Base-by-base conservation (phyloP, 208 protist species). In the Leishmania martiniquensis region DNA sequence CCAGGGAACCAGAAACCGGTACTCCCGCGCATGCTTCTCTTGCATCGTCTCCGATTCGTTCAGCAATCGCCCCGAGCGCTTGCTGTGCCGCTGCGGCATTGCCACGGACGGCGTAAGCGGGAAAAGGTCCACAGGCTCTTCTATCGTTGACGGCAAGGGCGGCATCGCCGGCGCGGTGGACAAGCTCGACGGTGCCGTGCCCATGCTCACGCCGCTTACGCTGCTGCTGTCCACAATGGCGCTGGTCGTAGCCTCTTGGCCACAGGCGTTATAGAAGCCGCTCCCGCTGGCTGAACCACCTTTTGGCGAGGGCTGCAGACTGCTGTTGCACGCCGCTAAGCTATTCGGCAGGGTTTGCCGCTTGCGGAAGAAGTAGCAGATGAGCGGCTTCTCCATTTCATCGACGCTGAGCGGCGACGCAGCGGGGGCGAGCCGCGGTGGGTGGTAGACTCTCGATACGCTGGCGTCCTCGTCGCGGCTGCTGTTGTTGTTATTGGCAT, bases 1-100 rank as follows among this genome's bases (percentile, higher is more conserved):
- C 57, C 83, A 78, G 3, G 84, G 89, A 54, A 91, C 72, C 37
- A 97, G 59, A 73, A 89, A 91, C 32, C 85, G 72, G 74, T 95
- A 95, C 78, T 97, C 91, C 42, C 77, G 75, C 20, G 63, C 63
- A 70, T 97, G 91, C 65, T 96, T 96, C 57, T 89, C 67, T 12
- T 95, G 91, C 37, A 97, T 73, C 29, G 87, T 85, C 60, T 96
- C 90, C 6, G 88, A 85, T 80, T 96, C 93, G 65, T 70, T 84
- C 34, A 95, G 80, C 55, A 85, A 32, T 13, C 87, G 83, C 9
- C 84, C 89, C 32, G 73, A 85, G 55, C 77, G 80, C n/a, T 71
- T 76, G 76, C 83, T 85, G 71, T 72, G 71, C 1, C 87, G 84
- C 63, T 60, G 54, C 37, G 77, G 81, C 75, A 89, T 87, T 39